A percentile compares a stretch with the other conserved stretches of the same genome.
Conservation (phyloP, 202 grass and related monocot species). For the Brachypodium distachyon region DNA sequence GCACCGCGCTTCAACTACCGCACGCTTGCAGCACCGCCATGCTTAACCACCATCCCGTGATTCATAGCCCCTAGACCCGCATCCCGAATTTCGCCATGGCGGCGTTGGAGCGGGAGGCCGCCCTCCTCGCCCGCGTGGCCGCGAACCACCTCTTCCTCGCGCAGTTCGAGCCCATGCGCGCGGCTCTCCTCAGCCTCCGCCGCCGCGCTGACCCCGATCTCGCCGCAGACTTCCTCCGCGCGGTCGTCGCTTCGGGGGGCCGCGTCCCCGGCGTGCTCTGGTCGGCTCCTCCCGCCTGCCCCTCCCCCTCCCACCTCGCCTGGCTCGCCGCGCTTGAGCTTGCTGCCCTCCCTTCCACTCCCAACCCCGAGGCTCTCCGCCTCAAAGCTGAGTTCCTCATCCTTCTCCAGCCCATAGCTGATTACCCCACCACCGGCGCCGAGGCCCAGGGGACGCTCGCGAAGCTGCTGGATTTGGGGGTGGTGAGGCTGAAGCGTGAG, state of each 20-base stretch:
- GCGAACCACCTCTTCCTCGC: conserved; percentile 87
- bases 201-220: conserved; percentile 53
- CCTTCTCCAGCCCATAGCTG: conserved; percentile 52
- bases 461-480: conserved; percentile 60
- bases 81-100: conserved; percentile 32
- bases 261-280: conserved; percentile 62
- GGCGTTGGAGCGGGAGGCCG: conserved; percentile 59
- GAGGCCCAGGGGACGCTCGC: conserved; percentile 32
- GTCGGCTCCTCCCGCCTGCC: conserved; percentile 46
- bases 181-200: conserved; percentile 76
- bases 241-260: conserved; percentile 51
- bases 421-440: conserved; percentile 26
- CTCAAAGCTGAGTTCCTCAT: conserved; percentile 69
- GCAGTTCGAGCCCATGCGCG: conserved; percentile 87
- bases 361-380: conserved; percentile 53
- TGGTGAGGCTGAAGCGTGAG: conserved; percentile 46
- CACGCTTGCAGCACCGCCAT: not conserved
- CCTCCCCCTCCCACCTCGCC: conserved; percentile 74
- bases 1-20: not conserved
- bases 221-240: conserved; percentile 45
- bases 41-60: conserved; percentile 5
- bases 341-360: conserved; percentile 28
- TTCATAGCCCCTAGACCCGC: not conserved
- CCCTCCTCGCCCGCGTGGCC: conserved; percentile 66
- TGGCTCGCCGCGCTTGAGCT: conserved; percentile 91